A percentile compares a stretch with the other conserved stretches of the same genome.
phyloP scores from a whole-genome alignment of 208 protist species.

The Vickermania spadyakhi region DNA sequence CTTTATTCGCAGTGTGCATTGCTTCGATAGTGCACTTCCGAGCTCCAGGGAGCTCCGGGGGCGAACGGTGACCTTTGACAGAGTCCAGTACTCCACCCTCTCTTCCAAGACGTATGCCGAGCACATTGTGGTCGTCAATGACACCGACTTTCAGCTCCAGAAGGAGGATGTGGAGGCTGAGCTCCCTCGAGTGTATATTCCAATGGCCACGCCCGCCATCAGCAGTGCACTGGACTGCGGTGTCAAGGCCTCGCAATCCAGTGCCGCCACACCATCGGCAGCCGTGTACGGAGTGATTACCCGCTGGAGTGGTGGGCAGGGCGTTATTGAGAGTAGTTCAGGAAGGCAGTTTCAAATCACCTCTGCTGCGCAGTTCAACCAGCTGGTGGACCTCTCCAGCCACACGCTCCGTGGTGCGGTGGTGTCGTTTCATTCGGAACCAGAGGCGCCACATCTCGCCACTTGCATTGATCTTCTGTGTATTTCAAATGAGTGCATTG shows the following conservation, averaged over 20 bases:
- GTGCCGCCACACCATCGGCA: slow-evolving; percentile 19
- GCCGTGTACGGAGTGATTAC: slow-evolving; percentile 75
- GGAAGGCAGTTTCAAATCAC: slow-evolving; percentile 62
- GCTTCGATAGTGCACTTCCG: slow-evolving; percentile 73
- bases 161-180: slow-evolving; percentile 13
- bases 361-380: slow-evolving; percentile 61
- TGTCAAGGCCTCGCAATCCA: not conserved
- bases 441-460: slow-evolving; percentile 35
- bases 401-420: slow-evolving; percentile 68
- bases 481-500: slow-evolving; percentile 23
- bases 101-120: slow-evolving; percentile 62
- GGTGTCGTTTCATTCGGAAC: slow-evolving; percentile 53
- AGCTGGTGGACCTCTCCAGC: slow-evolving; percentile 58
- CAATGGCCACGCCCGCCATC: not conserved
- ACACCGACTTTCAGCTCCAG: slow-evolving; percentile 35
- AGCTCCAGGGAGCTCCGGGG: slow-evolving; percentile 56
- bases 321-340: slow-evolving; percentile 60
- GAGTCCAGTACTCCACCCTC: slow-evolving; percentile 49
- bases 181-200: not conserved
- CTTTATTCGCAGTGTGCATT: slow-evolving; percentile 68
- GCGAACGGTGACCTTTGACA: slow-evolving; percentile 48
- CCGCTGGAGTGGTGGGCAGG: slow-evolving; percentile 84
- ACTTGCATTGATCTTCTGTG: slow-evolving; percentile 57
- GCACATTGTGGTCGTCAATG: slow-evolving; percentile 42
- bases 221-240: not conserved